A percentile compares a stretch with the other conserved stretches of the same genome.
Conservation (phyloP, 495 filamentous ascomycete species). For the Neurospora cerealis region DNA sequence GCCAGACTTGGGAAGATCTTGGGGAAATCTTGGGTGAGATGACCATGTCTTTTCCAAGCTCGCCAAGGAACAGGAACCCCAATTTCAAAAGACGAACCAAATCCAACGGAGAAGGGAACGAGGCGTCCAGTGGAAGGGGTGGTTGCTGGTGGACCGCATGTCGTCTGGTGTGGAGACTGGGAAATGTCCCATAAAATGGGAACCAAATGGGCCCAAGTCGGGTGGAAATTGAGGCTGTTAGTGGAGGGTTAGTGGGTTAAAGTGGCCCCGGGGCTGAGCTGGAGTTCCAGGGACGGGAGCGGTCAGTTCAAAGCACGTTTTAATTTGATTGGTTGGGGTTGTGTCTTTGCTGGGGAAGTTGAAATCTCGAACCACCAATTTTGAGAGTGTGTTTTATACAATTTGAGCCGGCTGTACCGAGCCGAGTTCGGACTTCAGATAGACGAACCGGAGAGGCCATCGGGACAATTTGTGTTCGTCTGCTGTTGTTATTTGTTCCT, state of each 20-base stretch:
- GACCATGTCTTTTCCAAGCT: not conserved
- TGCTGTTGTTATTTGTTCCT: not conserved
- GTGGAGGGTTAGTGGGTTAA: not conserved
- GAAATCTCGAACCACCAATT: not conserved
- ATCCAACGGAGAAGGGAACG: not conserved
- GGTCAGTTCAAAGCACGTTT: not conserved
- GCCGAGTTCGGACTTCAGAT: not conserved
- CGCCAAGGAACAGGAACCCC: not conserved
- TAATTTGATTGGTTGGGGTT: not conserved
- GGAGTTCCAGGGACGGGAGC: not conserved
- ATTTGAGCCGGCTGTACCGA: not conserved
- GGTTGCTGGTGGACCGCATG: not conserved
- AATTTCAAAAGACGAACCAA: not conserved
- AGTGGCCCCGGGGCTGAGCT: not conserved
- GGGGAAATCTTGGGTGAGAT: not conserved
- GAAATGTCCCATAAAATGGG: not conserved
- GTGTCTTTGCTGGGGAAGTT: not conserved
- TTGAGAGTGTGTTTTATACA: not conserved
- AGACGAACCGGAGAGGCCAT: not conserved
- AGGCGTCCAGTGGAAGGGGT: not conserved
- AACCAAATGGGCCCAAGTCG: not conserved
- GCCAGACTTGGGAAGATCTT: not conserved
- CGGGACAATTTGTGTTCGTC: not conserved
- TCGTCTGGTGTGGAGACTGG: not conserved
- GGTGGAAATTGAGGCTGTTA: not conserved